Percentiles rank a stretch among this genome's conserved stretches.
Evolutionary conservation across 1,284 basidiomycete genomes (phyloP).

Genomic region (Singerocomus inundabilis): DNA sequence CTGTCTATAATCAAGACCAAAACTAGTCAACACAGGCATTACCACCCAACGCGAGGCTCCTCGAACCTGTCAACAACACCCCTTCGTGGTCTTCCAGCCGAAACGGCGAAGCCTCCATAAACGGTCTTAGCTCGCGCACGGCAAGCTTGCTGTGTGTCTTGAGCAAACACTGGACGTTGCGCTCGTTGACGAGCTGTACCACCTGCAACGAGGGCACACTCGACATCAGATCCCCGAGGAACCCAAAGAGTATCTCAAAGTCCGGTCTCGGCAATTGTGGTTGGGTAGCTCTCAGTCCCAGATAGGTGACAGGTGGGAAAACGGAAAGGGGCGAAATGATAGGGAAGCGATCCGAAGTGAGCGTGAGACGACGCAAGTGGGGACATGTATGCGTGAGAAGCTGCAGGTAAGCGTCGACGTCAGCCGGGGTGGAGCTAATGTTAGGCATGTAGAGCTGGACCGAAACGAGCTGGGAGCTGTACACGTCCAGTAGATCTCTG

Average conservation of each 20-base stretch:
- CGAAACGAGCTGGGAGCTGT: conserved; percentile 19
- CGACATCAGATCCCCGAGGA: conserved; percentile 14
- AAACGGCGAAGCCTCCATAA: conserved; percentile 5
- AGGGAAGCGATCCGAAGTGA: conserved; percentile 12
- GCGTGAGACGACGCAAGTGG: conserved; percentile 19
- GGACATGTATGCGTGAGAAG: conserved; percentile 19
- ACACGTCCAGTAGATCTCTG: conserved; percentile 12
- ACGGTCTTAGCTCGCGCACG: conserved; percentile 6
- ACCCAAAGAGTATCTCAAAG: conserved; percentile 12
- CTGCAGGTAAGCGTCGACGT: neutral
- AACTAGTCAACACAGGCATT: conserved; percentile 2
- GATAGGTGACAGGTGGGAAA: conserved; percentile 19
- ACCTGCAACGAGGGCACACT: conserved; percentile 23
- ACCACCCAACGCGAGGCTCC: neutral
- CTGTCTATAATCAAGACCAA: conserved; percentile 14
- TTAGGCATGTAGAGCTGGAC: conserved; percentile 7
- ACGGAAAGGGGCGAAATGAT: neutral
- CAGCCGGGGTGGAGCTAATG: no score
- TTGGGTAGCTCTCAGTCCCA: conserved; percentile 14
- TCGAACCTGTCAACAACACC: conserved; percentile 23
- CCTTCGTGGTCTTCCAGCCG: conserved; percentile 30
- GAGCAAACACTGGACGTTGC: conserved; percentile 23
- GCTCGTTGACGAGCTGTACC: conserved; percentile 21
- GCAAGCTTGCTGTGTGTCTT: conserved; percentile 16
- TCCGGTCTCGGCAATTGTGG: conserved; percentile 10